These are phyloP conservation scores for Quercus ilex DNA, from an alignment of 306 rosid genomes.

Conservation along the genomic window DNA sequence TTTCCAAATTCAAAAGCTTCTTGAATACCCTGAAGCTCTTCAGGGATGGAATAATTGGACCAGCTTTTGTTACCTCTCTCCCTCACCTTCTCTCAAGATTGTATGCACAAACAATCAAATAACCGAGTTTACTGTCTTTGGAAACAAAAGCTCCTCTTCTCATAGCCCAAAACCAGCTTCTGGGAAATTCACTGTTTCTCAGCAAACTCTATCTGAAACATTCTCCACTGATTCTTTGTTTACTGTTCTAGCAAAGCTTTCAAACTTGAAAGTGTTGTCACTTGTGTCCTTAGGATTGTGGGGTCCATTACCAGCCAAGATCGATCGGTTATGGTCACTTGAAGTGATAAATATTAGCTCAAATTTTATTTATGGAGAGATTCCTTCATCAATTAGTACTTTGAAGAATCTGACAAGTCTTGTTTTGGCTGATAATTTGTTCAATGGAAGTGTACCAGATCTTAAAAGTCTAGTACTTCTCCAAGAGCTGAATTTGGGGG, in stretches of 20 bases:
- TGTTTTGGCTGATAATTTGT: conserved; percentile 58
- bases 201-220: conserved; percentile 48
- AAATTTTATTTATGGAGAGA: conserved; percentile 58
- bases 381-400: conserved; percentile 48
- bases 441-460: conserved; percentile 72
- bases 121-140: conserved; percentile 58
- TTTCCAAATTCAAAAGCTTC: conserved; percentile 57
- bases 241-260: conserved; percentile 64
- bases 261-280: conserved; percentile 54
- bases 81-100: conserved; percentile 59
- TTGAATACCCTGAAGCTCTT: conserved; percentile 71
- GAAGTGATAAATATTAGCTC: conserved; percentile 67
- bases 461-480: conserved; percentile 43
- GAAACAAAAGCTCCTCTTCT: conserved; percentile 54
- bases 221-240: conserved; percentile 74
- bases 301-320: conserved; percentile 79
- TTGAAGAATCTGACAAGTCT: conserved; percentile 49
- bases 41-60: conserved; percentile 66
- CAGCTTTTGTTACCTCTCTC: conserved; percentile 63
- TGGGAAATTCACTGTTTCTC: conserved; percentile 19
- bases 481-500: conserved; percentile 53
- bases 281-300: conserved; percentile 74
- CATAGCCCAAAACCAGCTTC: conserved; percentile 23
- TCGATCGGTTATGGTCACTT: conserved; percentile 50
- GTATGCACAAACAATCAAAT: conserved; percentile 49